These are phyloP conservation scores for Oehlia diaphana DNA, from an alignment of 192 early-diverging fungal species.

Conservation along the genomic window DNA sequence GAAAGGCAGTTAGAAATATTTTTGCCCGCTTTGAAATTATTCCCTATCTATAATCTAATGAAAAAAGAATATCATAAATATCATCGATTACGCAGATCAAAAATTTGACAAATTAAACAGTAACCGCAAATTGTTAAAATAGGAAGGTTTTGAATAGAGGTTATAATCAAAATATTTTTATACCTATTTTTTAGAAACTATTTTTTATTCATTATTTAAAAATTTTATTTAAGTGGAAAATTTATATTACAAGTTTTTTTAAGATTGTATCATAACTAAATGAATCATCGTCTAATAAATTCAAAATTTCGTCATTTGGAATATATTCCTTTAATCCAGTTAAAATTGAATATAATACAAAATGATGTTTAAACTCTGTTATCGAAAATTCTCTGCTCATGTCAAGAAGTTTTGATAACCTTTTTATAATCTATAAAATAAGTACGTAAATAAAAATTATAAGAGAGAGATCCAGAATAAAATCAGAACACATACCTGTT, in stretches of 20 bases:
- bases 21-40: no score
- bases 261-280: not conserved
- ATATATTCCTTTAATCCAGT: not conserved
- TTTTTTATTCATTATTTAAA: no score
- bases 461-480: not conserved
- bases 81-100: no score
- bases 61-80: no score
- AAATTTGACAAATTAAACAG: no score
- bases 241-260: not conserved
- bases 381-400: not conserved
- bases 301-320: not conserved
- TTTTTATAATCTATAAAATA: constrained; percentile 14
- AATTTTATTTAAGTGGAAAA: not conserved
- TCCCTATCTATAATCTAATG: no score
- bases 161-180: no score
- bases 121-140: no score
- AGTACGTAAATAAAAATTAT: not conserved
- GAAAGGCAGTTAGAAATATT: no score
- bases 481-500: not conserved
- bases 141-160: no score
- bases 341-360: constrained; percentile 4
- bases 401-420: constrained; percentile 3
- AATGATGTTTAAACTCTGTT: not conserved
- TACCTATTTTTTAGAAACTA: no score
- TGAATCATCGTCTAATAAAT: not conserved